phyloP scores from a whole-genome alignment of 2,329 filamentous ascomycete genomes.

The Byssoonygena ceratinophila region DNA sequence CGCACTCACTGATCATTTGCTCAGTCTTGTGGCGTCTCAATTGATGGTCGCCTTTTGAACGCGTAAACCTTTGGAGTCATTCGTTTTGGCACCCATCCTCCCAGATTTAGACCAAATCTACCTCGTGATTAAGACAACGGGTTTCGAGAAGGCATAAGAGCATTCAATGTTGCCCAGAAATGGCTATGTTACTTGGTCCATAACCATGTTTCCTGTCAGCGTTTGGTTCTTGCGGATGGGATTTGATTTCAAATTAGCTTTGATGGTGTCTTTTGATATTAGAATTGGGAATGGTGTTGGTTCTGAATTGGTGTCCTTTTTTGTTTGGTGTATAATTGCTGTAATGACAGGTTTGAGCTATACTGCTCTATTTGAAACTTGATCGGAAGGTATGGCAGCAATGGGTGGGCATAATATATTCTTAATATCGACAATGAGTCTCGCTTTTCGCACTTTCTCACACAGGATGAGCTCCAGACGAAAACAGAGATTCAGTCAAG shows the following conservation, averaged over 20 bases:
- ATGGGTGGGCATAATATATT: neutral
- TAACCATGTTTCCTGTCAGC: no score
- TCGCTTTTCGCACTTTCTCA: no score
- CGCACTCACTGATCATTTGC: neutral
- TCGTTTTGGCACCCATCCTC: neutral
- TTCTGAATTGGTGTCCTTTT: neutral
- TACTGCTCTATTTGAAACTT: neutral
- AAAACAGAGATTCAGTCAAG: neutral
- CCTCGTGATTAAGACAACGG: neutral
- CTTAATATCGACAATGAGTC: no score
- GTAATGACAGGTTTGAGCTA: neutral
- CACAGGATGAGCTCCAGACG: no score
- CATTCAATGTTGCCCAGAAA: neutral
- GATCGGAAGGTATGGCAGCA: neutral
- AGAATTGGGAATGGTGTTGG: constrained; percentile 1
- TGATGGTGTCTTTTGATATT: neutral
- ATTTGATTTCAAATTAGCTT: neutral
- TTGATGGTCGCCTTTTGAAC: neutral
- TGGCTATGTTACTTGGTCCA: no score
- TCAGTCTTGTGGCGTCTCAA: neutral
- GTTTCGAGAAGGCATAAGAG: neutral
- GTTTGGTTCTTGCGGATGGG: no score
- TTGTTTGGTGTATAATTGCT: neutral
- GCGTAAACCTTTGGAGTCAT: neutral
- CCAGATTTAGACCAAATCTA: neutral